A percentile compares a stretch with the other conserved stretches of the same genome.
phyloP scores from a whole-genome alignment of 2,329 filamentous ascomycete genomes.

The Penicillium sp. region DNA sequence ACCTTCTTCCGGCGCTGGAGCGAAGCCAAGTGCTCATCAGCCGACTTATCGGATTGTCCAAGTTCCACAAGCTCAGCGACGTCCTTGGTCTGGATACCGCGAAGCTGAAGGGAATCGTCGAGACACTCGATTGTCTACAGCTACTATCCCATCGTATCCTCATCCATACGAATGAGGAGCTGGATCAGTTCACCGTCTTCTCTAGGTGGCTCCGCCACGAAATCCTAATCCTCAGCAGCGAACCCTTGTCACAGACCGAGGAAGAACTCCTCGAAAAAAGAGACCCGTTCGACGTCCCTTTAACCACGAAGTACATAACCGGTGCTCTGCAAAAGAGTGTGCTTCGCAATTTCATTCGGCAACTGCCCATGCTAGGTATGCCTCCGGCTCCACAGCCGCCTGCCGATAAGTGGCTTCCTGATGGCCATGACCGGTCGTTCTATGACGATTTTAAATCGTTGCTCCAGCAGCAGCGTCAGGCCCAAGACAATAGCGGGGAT shows the following conservation, averaged over 20 bases:
- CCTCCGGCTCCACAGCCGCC: slow-evolving; percentile 39
- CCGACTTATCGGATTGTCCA: slow-evolving; percentile 77
- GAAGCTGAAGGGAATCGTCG: slow-evolving; percentile 61
- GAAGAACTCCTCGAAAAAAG: slow-evolving; percentile 78
- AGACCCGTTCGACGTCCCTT: slow-evolving; percentile 68
- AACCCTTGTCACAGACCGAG: slow-evolving; percentile 55
- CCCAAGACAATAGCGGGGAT: slow-evolving; percentile 48
- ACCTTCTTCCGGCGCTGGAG: slow-evolving; percentile 83
- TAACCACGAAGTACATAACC: slow-evolving; percentile 75
- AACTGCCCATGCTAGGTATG: slow-evolving; percentile 36
- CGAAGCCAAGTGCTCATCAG: slow-evolving; percentile 77
- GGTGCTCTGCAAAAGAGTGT: slow-evolving; percentile 66
- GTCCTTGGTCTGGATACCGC: slow-evolving; percentile 65
- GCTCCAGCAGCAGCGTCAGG: slow-evolving; percentile 51
- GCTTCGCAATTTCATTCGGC: slow-evolving; percentile 57
- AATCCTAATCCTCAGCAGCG: slow-evolving; percentile 72
- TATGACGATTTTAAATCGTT: slow-evolving; percentile 51
- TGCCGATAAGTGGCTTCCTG: slow-evolving; percentile 41
- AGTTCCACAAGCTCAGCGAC: slow-evolving; percentile 67
- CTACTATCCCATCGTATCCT: slow-evolving; percentile 73
- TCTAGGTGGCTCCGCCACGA: slow-evolving; percentile 80
- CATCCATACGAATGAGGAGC: slow-evolving; percentile 69
- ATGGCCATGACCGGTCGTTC: slow-evolving; percentile 39
- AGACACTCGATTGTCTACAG: slow-evolving; percentile 72
- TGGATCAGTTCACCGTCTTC: slow-evolving; percentile 73